Conservation (phyloP, 768 basidiomycete species). For the Boletus rex-veris region DNA sequence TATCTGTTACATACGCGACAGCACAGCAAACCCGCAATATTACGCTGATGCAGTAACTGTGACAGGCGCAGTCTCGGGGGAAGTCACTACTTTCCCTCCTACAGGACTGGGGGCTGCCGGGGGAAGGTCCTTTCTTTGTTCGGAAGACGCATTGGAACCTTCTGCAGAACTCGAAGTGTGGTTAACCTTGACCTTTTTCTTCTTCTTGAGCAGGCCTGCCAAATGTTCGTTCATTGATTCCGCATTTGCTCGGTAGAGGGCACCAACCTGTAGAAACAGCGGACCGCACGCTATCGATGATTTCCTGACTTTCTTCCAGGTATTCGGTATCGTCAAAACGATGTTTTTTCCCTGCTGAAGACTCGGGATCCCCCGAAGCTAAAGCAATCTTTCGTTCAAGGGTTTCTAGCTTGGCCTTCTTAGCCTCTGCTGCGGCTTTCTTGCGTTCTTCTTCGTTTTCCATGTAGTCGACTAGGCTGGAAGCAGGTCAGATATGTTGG, state of each 20-base stretch:
- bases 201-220: conserved; percentile 73
- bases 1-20: not conserved
- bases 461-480: conserved; percentile 79
- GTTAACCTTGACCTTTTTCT: conserved; percentile 59
- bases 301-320: conserved; percentile 84
- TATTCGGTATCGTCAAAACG: conserved; percentile 91
- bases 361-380: conserved; percentile 40
- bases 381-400: conserved; percentile 71
- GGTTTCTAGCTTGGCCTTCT: conserved; percentile 77
- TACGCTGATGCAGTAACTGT: conserved; percentile 19
- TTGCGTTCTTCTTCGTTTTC: conserved; percentile 80
- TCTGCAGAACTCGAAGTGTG: conserved; percentile 16
- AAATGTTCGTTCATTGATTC: conserved; percentile 16
- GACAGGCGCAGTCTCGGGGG: not conserved
- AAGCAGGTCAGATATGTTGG: not conserved
- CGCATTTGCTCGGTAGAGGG: not conserved
- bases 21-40: not conserved
- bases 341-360: conserved; percentile 73
- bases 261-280: conserved; percentile 79
- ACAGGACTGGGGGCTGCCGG: not conserved
- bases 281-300: conserved; percentile 87
- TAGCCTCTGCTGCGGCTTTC: conserved; percentile 72
- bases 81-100: not conserved
- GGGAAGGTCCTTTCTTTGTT: not conserved
- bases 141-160: conserved; percentile 22